These are phyloP conservation scores for Aspergillus ibericus DNA, from an alignment of 2,329 filamentous ascomycete species.

Conservation along the genomic window DNA sequence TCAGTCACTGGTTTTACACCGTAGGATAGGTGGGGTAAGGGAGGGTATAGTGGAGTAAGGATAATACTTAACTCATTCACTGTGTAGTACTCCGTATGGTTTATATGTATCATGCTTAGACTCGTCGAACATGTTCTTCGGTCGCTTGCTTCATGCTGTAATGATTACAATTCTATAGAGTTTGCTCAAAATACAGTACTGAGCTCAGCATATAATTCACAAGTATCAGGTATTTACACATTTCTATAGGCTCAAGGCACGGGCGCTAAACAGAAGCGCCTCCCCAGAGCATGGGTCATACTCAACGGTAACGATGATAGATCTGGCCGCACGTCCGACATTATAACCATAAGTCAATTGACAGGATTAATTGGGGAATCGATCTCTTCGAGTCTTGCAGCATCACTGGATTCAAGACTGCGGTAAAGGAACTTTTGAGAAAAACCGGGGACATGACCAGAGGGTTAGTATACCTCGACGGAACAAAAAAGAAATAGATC, in stretches of 20 bases:
- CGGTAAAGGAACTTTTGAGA: slow-evolving; percentile 16
- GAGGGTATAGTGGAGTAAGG: too few relatives aligned
- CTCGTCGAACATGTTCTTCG: too few relatives aligned
- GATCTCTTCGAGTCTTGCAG: neutral
- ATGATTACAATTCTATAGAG: too few relatives aligned
- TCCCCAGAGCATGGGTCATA: neutral
- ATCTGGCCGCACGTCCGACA: neutral
- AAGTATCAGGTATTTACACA: neutral
- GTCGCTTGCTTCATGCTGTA: too few relatives aligned
- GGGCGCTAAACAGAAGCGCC: neutral
- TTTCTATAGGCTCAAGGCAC: neutral
- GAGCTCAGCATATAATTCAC: too few relatives aligned
- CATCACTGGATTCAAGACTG: neutral
- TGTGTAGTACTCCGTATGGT: too few relatives aligned
- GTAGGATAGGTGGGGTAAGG: too few relatives aligned
- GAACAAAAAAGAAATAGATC: slow-evolving; percentile 13
- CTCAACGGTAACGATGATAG: neutral
- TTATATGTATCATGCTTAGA: too few relatives aligned
- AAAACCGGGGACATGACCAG: slow-evolving; percentile 21
- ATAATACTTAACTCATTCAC: too few relatives aligned
- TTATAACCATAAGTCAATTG: slow-evolving; percentile 11
- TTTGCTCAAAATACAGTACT: too few relatives aligned
- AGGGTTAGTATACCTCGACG: slow-evolving; percentile 17
- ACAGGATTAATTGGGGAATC: slow-evolving; percentile 14
- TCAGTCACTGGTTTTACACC: too few relatives aligned